Base-by-base conservation (phyloP, 441 rosid species). In the Isatis lusitanica region DNA sequence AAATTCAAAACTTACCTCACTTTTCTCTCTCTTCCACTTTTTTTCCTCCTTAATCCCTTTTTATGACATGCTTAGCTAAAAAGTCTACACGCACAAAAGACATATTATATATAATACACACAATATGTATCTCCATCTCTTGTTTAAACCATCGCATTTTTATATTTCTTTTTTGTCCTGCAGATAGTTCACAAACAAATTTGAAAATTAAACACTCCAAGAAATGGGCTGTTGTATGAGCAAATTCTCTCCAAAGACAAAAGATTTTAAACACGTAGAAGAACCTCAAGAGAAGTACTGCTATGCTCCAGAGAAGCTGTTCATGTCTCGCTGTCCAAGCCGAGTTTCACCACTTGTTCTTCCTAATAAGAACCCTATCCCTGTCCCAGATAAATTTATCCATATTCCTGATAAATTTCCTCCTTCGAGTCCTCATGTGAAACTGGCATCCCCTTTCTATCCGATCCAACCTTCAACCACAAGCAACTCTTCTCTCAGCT, bases 181-280 rank as follows among this genome's bases (percentile, higher is more conserved):
- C 18, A 35, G 18, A 12, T 46, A 31, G 56, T 63, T 47, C n/a
- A 26, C 64, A 28, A 8, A 0, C 1, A 0, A 26, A 2, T 36
- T 74, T 59, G 52, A 47, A 52, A 76, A 38, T 71, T 64, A 51
- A 77, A 52, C 69, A 61, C 10, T 7, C 59, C 30, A 40, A 66
- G 64, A 66, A 60, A 89, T 93, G 98, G 97, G 98, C 35, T 88
- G 87, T 70, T 93, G 98, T 84, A 79, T 91, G 60, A 88, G 97
- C 85, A 93, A 83, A 74, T 87, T 85, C 85, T 84, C 72, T 68
- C 83, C 88, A 78, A 71, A 71, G 36, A 24, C 16, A 5, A 62
- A 66, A 66, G 72, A 77, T 44, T 52, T 66, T 46, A 71, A 71
- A 7, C 30, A 66, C 53, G 60, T 75, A 63, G 64, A 91, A 77